A percentile compares a stretch with the other conserved stretches of the same genome.
phyloP scores from a whole-genome alignment of 306 rosid species.

The Cyclanthera cordifolia region DNA sequence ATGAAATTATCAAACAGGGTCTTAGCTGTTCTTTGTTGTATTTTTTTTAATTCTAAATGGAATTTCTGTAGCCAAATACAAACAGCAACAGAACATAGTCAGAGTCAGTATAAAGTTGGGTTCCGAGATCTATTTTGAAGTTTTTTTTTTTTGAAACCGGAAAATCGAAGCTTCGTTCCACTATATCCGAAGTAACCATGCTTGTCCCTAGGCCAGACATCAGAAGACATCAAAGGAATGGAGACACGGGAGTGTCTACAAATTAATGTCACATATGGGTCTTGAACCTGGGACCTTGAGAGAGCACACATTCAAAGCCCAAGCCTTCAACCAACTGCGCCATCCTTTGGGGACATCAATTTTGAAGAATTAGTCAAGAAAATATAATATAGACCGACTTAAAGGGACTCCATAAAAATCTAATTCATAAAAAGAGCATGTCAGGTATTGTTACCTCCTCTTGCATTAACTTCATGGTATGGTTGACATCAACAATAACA shows the following conservation, averaged over 20 bases:
- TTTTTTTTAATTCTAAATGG: background rate
- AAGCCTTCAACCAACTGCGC: no score
- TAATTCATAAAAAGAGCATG: background rate
- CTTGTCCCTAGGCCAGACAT: no score
- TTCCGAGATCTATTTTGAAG: background rate
- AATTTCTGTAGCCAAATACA: background rate
- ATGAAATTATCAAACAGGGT: background rate
- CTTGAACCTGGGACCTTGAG: no score
- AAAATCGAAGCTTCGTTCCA: no score
- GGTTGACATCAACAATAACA: conserved; percentile 73
- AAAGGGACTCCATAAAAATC: background rate
- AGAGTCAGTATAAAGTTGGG: background rate
- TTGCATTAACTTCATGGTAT: conserved; percentile 88
- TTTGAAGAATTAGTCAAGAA: no score
- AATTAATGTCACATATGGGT: no score
- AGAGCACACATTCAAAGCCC: no score
- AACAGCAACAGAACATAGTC: background rate
- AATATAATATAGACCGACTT: background rate
- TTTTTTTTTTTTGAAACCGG: background rate
- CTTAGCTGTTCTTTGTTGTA: background rate
- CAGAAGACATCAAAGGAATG: no score
- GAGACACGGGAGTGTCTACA: no score
- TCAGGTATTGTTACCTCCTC: conserved; percentile 55
- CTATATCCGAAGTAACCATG: no score
- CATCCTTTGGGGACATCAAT: background rate